A percentile compares a stretch with the other conserved stretches of the same genome.
These are phyloP conservation scores for bread wheat (Triticum aestivum) DNA, from an alignment of 176 grass and related monocot species.

Conservation along the genomic window IWGSC_CS_RefSeq_v2.1 NC_057810.1:724456119-724456618, in stretches of 20 bases:
- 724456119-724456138: no score
- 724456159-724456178: no score
- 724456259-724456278: no score
- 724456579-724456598: rapidly evolving
- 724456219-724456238: no score
- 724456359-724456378: background rate
- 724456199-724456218: no score
- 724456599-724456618: background rate
- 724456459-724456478: background rate
- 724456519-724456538: background rate
- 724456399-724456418: background rate
- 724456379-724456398: background rate
- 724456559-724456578: background rate
- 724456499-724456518: background rate
- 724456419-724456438: rapidly evolving
- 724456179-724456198: no score
- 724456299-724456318: background rate
- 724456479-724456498: background rate
- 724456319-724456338: background rate
- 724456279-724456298: no score
- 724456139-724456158: no score
- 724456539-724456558: background rate
- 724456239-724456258: no score
- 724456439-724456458: rapidly evolving
- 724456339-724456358: background rate